phyloP scores from a whole-genome alignment of 306 rosid species.

The Glycine tomentella region DNA sequence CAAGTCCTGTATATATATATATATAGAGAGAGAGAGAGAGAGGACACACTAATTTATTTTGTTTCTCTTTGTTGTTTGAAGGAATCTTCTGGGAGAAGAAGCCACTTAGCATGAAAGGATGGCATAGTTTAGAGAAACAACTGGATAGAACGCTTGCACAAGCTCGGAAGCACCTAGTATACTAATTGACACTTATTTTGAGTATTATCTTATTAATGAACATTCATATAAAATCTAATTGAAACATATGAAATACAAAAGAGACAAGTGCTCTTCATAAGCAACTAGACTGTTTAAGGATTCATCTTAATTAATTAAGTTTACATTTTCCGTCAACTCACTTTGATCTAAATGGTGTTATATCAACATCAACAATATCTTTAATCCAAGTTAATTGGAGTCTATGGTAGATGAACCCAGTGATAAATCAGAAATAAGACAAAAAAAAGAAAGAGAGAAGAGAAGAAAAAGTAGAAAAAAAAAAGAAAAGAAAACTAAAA shows the following conservation, averaged over 20 bases:
- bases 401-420: too few relatives aligned
- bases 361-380: too few relatives aligned
- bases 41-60: conserved; percentile 3
- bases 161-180: conserved; percentile 74
- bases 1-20: too few relatives aligned
- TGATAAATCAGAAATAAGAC: too few relatives aligned
- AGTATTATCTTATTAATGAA: background rate
- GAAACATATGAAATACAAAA: background rate
- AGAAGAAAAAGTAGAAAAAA: too few relatives aligned
- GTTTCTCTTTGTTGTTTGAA: conserved; percentile 36
- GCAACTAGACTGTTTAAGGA: background rate
- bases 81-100: conserved; percentile 81
- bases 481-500: too few relatives aligned
- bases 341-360: background rate
- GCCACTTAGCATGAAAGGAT: conserved; percentile 62
- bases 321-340: background rate
- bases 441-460: too few relatives aligned
- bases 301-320: background rate
- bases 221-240: background rate
- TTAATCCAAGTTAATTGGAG: too few relatives aligned
- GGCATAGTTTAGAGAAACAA: conserved; percentile 74
- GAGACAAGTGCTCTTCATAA: background rate
- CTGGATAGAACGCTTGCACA: conserved; percentile 69
- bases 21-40: too few relatives aligned
- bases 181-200: conserved; percentile 5